A percentile compares a stretch with the other conserved stretches of the same genome.
These are phyloP conservation scores for Vitis hybrid DNA, from an alignment of 177 flowering plant species.

Conservation along the genomic window DNA sequence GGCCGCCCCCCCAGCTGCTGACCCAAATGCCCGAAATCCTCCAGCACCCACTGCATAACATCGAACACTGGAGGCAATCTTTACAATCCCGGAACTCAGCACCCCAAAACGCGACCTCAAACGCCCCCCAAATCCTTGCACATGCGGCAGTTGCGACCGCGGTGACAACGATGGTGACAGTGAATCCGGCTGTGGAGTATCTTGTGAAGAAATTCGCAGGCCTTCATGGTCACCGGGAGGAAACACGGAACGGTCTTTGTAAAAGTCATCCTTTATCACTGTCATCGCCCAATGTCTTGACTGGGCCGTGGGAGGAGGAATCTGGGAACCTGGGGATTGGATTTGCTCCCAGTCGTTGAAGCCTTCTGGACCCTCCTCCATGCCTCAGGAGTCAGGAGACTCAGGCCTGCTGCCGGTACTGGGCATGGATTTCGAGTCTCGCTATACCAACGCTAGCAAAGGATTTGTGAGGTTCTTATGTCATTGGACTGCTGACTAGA, in stretches of 20 bases:
- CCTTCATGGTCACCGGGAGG: constrained; percentile 19
- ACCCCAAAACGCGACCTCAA: constrained; percentile 9
- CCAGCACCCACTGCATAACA: neutral
- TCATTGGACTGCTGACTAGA: too few species aligned
- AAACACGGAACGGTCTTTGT: constrained; percentile 8
- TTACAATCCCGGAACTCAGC: neutral
- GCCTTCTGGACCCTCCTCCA: constrained; percentile 5
- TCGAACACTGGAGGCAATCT: constrained; percentile 8
- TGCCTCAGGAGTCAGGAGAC: too few species aligned
- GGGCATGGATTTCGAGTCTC: too few species aligned
- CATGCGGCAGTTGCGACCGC: neutral
- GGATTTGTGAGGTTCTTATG: too few species aligned
- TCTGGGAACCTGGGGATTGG: neutral
- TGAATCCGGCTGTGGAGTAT: neutral
- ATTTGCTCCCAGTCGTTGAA: constrained; percentile 20
- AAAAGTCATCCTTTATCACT: constrained; percentile 2
- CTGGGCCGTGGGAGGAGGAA: neutral
- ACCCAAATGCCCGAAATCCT: constrained; percentile 13
- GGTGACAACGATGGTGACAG: neutral
- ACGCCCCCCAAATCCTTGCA: neutral
- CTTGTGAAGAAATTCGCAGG: neutral
- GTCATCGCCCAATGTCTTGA: neutral
- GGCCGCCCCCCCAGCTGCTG: constrained; percentile 16
- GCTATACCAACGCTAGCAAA: too few species aligned
- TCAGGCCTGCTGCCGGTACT: too few species aligned